Conservation (phyloP, 306 rosid genomes). For the Ochetophila trinervis region DNA sequence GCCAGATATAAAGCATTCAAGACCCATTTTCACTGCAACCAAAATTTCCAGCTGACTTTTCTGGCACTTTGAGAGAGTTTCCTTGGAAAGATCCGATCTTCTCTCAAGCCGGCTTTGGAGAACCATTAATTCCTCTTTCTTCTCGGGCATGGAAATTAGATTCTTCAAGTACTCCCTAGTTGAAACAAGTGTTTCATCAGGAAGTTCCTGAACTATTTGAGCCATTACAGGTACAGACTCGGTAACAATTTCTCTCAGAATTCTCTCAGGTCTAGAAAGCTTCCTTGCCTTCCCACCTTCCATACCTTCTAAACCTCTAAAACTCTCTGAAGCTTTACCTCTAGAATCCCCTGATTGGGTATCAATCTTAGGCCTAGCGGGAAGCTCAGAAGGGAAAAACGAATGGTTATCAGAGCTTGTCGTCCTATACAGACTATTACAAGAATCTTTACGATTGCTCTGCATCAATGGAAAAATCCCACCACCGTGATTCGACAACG, state of each 20-base stretch:
- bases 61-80: constrained; percentile 71
- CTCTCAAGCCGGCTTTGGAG: constrained; percentile 66
- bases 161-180: constrained; percentile 59
- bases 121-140: constrained; percentile 66
- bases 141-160: constrained; percentile 65
- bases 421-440: constrained; percentile 53
- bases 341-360: constrained; percentile 72
- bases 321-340: constrained; percentile 75
- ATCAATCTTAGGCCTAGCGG: constrained; percentile 75
- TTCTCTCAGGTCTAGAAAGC: constrained; percentile 61
- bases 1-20: constrained; percentile 55
- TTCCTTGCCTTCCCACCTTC: constrained; percentile 57
- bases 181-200: constrained; percentile 51
- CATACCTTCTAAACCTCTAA: constrained; percentile 55
- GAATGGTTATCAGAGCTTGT: constrained; percentile 83
- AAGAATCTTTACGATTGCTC: constrained; percentile 37
- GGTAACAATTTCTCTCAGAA: constrained; percentile 54
- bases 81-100: constrained; percentile 80
- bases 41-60: constrained; percentile 66
- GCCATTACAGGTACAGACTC: constrained; percentile 59
- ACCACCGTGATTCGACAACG: constrained; percentile 61
- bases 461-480: constrained; percentile 67
- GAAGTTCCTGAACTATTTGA: constrained; percentile 63
- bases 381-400: constrained; percentile 86
- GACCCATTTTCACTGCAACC: constrained; percentile 77